Evolutionary conservation across 495 filamentous ascomycete species (phyloP).

Genomic region (Neurospora intermedia): DNA sequence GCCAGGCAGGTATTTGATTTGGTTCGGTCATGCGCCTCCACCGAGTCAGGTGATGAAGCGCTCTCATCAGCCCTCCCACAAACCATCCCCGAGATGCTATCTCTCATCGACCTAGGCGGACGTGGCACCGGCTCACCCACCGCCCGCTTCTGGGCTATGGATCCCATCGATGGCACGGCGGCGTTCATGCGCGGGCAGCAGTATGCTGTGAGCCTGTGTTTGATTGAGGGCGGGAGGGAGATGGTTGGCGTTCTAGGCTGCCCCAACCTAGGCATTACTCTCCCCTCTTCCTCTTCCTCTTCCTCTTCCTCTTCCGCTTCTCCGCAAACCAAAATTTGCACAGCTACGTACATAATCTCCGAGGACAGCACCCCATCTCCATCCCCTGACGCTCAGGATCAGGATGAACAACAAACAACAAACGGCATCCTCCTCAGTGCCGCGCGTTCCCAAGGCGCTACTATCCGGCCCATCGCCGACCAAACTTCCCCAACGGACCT

Average conservation of each 20-base stretch:
- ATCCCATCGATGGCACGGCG: constrained; percentile 52
- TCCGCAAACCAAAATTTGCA: not conserved
- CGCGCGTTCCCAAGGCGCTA: constrained; percentile 39
- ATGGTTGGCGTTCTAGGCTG: constrained; percentile 46
- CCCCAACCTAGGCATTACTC: constrained; percentile 35
- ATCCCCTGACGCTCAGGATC: not conserved
- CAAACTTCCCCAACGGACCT: not conserved
- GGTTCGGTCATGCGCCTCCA: constrained; percentile 26
- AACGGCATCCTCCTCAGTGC: constrained; percentile 28
- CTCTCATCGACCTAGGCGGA: constrained; percentile 45
- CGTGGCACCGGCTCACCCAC: constrained; percentile 24
- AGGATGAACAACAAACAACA: not conserved
- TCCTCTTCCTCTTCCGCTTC: not conserved
- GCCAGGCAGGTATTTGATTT: constrained; percentile 40
- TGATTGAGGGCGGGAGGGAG: constrained; percentile 43
- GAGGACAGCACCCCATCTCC: not conserved
- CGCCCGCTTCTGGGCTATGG: constrained; percentile 45
- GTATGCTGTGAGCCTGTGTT: constrained; percentile 45
- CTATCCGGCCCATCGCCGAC: not conserved
- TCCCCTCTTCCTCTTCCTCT: not conserved
- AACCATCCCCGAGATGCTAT: constrained; percentile 40
- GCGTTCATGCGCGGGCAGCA: constrained; percentile 46
- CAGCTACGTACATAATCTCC: not conserved
- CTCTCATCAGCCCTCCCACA: constrained; percentile 26
- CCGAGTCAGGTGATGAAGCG: constrained; percentile 25